phyloP scores from a whole-genome alignment of 1,284 basidiomycete species.

The Amylostereum areolatum region DNA sequence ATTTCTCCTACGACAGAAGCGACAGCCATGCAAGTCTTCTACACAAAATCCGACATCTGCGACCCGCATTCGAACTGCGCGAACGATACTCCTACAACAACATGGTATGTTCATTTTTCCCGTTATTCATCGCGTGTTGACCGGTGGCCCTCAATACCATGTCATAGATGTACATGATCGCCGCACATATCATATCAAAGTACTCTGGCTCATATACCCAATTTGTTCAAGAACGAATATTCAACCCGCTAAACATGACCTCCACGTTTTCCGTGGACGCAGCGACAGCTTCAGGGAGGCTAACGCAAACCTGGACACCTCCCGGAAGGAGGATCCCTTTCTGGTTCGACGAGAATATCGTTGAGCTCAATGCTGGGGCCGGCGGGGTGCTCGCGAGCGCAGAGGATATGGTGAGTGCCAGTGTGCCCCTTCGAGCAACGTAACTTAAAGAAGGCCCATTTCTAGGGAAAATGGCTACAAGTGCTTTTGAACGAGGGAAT shows the following conservation, averaged over 20 bases:
- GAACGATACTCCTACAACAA: slow-evolving; percentile 41
- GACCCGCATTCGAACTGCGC: slow-evolving; percentile 33
- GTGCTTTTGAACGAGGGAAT: slow-evolving; percentile 37
- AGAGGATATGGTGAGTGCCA: slow-evolving; percentile 18
- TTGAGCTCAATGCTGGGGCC: slow-evolving; percentile 28
- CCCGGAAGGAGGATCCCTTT: slow-evolving; percentile 17
- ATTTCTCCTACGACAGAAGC: slow-evolving; percentile 4
- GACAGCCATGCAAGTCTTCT: slow-evolving; percentile 17
- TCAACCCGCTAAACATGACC: slow-evolving; percentile 37
- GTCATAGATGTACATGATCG: slow-evolving; percentile 19
- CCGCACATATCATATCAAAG: slow-evolving; percentile 32
- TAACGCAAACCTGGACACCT: slow-evolving; percentile 25
- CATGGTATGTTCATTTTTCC: slow-evolving; percentile 19
- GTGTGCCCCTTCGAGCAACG: background rate
- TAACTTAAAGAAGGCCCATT: background rate
- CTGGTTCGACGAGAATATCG: slow-evolving; percentile 10
- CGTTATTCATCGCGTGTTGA: background rate
- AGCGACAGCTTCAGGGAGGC: slow-evolving; percentile 25
- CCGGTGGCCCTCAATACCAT: background rate
- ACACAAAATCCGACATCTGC: slow-evolving; percentile 28
- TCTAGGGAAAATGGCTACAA: slow-evolving; percentile 35
- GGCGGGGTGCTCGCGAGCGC: slow-evolving; percentile 33
- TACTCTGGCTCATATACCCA: slow-evolving; percentile 23
- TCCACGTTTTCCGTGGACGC: slow-evolving; percentile 34
- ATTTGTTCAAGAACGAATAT: slow-evolving; percentile 35